Evolutionary conservation across 768 basidiomycete species (phyloP).

Genomic region (Mycena olivaceomarginata): DNA sequence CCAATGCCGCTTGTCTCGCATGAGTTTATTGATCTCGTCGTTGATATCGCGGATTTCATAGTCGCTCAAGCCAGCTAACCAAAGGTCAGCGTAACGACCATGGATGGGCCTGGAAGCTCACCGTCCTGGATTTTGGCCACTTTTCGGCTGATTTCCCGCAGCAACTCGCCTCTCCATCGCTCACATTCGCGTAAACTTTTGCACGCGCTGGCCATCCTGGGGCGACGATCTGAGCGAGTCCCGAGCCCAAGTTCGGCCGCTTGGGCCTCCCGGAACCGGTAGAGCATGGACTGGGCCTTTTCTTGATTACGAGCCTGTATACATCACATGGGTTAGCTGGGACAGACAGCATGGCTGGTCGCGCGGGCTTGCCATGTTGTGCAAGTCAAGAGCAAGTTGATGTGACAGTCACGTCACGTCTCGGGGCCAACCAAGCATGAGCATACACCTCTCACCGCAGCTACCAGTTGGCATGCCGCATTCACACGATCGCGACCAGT

Average conservation of each 20-base stretch:
- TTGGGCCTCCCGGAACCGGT: conserved; percentile 97
- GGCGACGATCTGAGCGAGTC: conserved; percentile 87
- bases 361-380: conserved; percentile 11
- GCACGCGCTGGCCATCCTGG: conserved; percentile 93
- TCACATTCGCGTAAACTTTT: conserved; percentile 96
- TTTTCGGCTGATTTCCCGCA: conserved; percentile 95
- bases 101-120: conserved; percentile 60
- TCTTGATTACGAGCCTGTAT: conserved; percentile 96
- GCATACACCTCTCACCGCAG: conserved; percentile 7
- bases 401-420: background rate
- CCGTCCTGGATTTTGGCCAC: conserved; percentile 98
- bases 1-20: conserved; percentile 98
- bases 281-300: conserved; percentile 96
- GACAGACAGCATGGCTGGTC: background rate
- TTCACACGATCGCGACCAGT: conserved; percentile 25
- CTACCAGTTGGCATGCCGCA: conserved; percentile 9
- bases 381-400: background rate
- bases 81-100: background rate
- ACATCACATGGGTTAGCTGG: background rate
- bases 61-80: conserved; percentile 91
- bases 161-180: conserved; percentile 95
- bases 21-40: conserved; percentile 96
- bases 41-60: conserved; percentile 97
- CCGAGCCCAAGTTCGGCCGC: conserved; percentile 96
- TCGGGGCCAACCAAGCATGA: background rate